Evolutionary conservation across 73 alveolate species (phyloP).

Genomic region (Stentor roeselii): DNA sequence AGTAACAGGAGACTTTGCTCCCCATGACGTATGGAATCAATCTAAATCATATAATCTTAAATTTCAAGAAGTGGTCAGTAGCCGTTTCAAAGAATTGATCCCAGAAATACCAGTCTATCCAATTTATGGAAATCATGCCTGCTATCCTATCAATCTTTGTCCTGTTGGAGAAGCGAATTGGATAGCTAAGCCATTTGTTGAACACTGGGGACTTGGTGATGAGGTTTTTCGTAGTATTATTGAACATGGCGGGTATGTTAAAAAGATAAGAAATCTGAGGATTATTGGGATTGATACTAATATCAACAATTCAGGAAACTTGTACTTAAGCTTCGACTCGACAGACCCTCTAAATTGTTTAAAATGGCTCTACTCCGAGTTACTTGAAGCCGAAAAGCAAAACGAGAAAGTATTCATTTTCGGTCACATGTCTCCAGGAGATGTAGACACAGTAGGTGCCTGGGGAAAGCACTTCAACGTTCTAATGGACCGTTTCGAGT

Average conservation of each 20-base stretch:
- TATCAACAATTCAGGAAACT: slow-evolving; percentile 67
- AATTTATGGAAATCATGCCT: slow-evolving; percentile 63
- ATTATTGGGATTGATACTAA: slow-evolving; percentile 71
- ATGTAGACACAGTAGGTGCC: slow-evolving; percentile 52
- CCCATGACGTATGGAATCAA: slow-evolving; percentile 60
- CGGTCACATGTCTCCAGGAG: slow-evolving; percentile 72
- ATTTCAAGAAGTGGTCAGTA: slow-evolving; percentile 45
- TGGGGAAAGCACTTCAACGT: slow-evolving; percentile 71
- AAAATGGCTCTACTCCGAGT: slow-evolving; percentile 66
- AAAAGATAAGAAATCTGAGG: slow-evolving; percentile 53
- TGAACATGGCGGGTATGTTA: not conserved
- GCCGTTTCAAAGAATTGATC: slow-evolving; percentile 40
- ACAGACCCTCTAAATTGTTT: slow-evolving; percentile 66
- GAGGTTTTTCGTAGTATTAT: not conserved
- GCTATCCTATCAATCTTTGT: slow-evolving; percentile 57
- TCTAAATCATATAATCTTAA: slow-evolving; percentile 45
- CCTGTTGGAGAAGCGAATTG: not conserved
- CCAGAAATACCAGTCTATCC: slow-evolving; percentile 57
- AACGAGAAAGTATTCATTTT: slow-evolving; percentile 66
- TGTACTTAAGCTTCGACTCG: slow-evolving; percentile 61
- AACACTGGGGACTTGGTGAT: not conserved
- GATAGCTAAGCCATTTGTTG: not conserved
- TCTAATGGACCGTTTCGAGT: slow-evolving; percentile 74
- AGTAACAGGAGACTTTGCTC: slow-evolving; percentile 65
- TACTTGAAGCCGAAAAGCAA: slow-evolving; percentile 67